Conservation (phyloP, 495 filamentous ascomycete genomes). For the Aspergillus steynii region DNA sequence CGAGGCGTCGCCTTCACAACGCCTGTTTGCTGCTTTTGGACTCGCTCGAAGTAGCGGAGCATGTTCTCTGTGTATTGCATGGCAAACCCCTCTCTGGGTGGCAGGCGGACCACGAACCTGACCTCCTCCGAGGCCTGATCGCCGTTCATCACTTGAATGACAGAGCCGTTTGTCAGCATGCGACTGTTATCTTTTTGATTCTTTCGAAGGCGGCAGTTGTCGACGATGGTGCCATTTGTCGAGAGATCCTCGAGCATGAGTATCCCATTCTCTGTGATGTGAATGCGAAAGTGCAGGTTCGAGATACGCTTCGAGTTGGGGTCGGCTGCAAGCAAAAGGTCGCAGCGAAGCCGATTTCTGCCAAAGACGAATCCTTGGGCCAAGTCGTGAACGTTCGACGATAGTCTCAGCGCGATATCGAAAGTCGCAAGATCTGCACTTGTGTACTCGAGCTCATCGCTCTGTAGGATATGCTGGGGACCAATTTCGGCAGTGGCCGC, state of each 20-base stretch:
- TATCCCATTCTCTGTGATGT: conserved; percentile 71
- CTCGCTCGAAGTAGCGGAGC: conserved; percentile 49
- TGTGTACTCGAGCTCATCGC: conserved; percentile 37
- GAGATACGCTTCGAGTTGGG: conserved; percentile 66
- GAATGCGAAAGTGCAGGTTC: conserved; percentile 91
- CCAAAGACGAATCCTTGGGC: conserved; percentile 80
- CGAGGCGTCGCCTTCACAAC: conserved; percentile 24
- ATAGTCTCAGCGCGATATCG: conserved; percentile 80
- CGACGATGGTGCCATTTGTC: conserved; percentile 89
- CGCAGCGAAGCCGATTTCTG: conserved; percentile 67
- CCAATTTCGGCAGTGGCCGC: conserved; percentile 36
- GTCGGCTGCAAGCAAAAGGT: conserved; percentile 62
- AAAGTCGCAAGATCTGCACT: conserved; percentile 45
- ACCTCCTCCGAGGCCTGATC: conserved; percentile 50
- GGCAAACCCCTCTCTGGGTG: conserved; percentile 60
- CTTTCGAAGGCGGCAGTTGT: conserved; percentile 61
- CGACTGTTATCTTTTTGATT: conserved; percentile 48
- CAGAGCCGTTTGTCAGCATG: conserved; percentile 70
- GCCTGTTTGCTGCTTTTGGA: conserved; percentile 28
- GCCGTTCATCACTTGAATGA: conserved; percentile 67
- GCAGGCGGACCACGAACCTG: conserved; percentile 84
- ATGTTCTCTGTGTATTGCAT: conserved; percentile 62
- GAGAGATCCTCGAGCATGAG: conserved; percentile 92
- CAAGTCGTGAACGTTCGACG: conserved; percentile 64
- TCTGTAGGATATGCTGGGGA: conserved; percentile 62